phyloP scores from a whole-genome alignment of 768 basidiomycete genomes.

The Coprinellus aureogranulatus region DNA sequence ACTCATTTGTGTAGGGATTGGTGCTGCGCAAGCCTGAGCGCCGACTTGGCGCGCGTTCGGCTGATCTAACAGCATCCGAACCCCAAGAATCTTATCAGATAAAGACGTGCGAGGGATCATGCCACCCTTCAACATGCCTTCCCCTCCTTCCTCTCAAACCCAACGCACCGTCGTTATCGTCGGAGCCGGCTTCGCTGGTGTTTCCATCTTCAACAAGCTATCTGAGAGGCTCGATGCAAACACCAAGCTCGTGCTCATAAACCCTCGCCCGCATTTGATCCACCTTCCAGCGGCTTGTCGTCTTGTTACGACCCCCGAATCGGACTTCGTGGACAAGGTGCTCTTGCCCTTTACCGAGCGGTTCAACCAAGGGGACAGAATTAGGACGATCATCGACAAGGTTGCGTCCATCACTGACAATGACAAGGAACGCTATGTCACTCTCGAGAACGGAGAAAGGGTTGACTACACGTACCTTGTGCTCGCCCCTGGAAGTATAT shows the following conservation, averaged over 20 bases:
- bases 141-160: background rate
- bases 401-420: constrained; percentile 13
- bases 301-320: constrained; percentile 37
- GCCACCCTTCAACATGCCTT: background rate
- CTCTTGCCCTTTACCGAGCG: constrained; percentile 45
- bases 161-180: constrained; percentile 41
- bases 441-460: constrained; percentile 43
- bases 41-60: background rate
- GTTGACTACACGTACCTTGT: constrained; percentile 50
- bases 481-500: constrained; percentile 50
- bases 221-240: constrained; percentile 44
- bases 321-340: constrained; percentile 24
- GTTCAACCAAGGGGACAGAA: constrained; percentile 44
- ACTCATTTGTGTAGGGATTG: too few relatives aligned
- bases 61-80: background rate
- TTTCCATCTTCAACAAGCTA: constrained; percentile 38
- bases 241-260: constrained; percentile 46
- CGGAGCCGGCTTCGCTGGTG: constrained; percentile 52
- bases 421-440: constrained; percentile 24
- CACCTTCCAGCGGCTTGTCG: constrained; percentile 46
- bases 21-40: background rate
- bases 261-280: constrained; percentile 42
- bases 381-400: constrained; percentile 31
- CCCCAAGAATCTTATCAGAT: background rate
- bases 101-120: background rate